A percentile compares a stretch with the other conserved stretches of the same genome.
phyloP scores from a whole-genome alignment of 1,284 basidiomycete genomes.

The Fomitopsis pinicola region DNA sequence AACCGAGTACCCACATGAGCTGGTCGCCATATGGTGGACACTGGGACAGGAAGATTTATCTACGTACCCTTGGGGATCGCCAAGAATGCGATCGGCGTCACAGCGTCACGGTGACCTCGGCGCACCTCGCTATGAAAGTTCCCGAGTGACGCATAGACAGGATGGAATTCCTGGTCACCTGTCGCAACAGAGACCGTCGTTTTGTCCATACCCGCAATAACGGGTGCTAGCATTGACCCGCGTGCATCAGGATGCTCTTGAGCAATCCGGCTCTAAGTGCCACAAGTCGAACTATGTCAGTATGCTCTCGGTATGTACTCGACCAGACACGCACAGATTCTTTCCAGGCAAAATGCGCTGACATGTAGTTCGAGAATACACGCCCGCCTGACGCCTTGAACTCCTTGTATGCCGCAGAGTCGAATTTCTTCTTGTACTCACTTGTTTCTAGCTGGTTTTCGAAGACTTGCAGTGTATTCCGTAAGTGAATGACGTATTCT shows the following conservation, averaged over 20 bases:
- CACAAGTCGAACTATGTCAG: too few species aligned
- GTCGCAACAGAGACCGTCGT: slow-evolving; percentile 19
- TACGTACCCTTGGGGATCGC: slow-evolving; percentile 24
- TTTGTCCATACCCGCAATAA: slow-evolving; percentile 23
- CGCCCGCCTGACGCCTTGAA: slow-evolving; percentile 5
- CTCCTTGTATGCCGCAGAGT: slow-evolving; percentile 11
- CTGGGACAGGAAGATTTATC: neutral
- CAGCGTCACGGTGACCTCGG: slow-evolving; percentile 17
- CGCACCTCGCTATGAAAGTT: slow-evolving; percentile 16
- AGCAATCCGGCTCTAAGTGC: slow-evolving; percentile 15
- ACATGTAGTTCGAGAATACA: slow-evolving; percentile 12
- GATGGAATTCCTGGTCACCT: slow-evolving; percentile 19
- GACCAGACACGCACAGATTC: slow-evolving; percentile 17
- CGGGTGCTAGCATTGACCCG: slow-evolving; percentile 18
- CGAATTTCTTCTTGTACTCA: slow-evolving; percentile 10
- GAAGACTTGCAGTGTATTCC: slow-evolving; percentile 16
- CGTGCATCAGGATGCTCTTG: slow-evolving; percentile 5
- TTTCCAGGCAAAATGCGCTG: slow-evolving; percentile 17
- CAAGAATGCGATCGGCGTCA: slow-evolving; percentile 17
- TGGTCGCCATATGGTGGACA: neutral
- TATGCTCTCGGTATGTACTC: too few species aligned
- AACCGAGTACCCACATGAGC: neutral
- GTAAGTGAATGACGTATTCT: slow-evolving; percentile 32
- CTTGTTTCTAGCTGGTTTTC: slow-evolving; percentile 14
- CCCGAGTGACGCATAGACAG: slow-evolving; percentile 14